These are phyloP conservation scores for Pichia eremophila DNA, from an alignment of 805 yeast genomes.

Conservation along the genomic window DNA sequence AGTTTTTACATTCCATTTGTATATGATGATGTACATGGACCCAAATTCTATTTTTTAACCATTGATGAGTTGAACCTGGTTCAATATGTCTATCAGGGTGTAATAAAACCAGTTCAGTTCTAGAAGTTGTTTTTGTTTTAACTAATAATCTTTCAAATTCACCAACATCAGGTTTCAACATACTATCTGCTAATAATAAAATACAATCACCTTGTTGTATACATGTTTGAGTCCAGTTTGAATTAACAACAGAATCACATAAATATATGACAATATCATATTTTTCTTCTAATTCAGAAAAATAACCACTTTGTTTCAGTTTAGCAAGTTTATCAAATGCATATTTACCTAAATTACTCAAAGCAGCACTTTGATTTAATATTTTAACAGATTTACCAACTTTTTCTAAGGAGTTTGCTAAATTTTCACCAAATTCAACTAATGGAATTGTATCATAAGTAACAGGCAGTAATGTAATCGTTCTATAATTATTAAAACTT, in stretches of 20 bases:
- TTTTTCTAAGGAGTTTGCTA: constrained; percentile 60
- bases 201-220: constrained; percentile 93
- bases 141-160: constrained; percentile 75
- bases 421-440: constrained; percentile 66
- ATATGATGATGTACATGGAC: constrained; percentile 90
- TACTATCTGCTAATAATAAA: constrained; percentile 79
- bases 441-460: constrained; percentile 71
- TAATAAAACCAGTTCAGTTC: constrained; percentile 75
- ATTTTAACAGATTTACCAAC: constrained; percentile 69
- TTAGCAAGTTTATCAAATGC: constrained; percentile 87
- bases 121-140: constrained; percentile 70
- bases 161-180: constrained; percentile 62
- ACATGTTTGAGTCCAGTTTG: constrained; percentile 89
- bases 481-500: constrained; percentile 51
- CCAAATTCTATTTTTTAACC: constrained; percentile 86
- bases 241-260: constrained; percentile 73
- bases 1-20: constrained; percentile 39
- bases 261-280: constrained; percentile 84
- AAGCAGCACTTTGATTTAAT: constrained; percentile 73
- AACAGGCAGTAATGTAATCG: constrained; percentile 77
- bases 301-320: constrained; percentile 77
- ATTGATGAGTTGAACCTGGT: constrained; percentile 75
- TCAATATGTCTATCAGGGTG: constrained; percentile 77
- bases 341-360: constrained; percentile 76
- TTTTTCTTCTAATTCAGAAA: constrained; percentile 83